A percentile compares a stretch with the other conserved stretches of the same genome.
Conservation (phyloP, 192 early-diverging fungal species). For the Coemansia sp. region DNA sequence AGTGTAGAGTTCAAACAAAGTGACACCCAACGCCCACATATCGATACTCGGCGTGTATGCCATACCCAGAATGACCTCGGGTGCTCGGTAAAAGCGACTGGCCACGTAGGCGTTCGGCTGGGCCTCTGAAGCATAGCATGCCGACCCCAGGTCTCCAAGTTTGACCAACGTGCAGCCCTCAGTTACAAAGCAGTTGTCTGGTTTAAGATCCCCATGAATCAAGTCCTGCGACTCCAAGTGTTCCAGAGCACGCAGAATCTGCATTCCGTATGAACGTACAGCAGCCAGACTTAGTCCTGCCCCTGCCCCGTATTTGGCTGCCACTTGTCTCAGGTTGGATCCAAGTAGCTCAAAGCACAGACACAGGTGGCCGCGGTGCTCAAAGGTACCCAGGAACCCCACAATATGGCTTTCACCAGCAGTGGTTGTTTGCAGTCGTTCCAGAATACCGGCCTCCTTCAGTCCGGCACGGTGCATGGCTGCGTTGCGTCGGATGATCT, state of each 20-base stretch:
- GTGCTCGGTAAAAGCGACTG: conserved; percentile 92
- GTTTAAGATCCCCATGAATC: conserved; percentile 96
- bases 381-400: conserved; percentile 78
- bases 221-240: conserved; percentile 78
- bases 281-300: conserved; percentile 91
- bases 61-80: conserved; percentile 92
- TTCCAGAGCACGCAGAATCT: conserved; percentile 82
- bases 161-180: conserved; percentile 77
- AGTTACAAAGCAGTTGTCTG: conserved; percentile 93
- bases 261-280: conserved; percentile 86
- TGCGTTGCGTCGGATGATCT: conserved; percentile 94
- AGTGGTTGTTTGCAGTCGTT: conserved; percentile 83
- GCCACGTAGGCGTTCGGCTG: conserved; percentile 97
- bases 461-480: conserved; percentile 84
- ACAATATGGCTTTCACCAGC: conserved; percentile 87
- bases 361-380: conserved; percentile 87
- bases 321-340: conserved; percentile 88
- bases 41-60: conserved; percentile 86
- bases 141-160: conserved; percentile 92
- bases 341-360: conserved; percentile 91
- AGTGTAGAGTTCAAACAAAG: conserved; percentile 93
- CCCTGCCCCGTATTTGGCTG: conserved; percentile 94
- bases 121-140: conserved; percentile 81
- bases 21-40: conserved; percentile 94
- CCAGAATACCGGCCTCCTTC: conserved; percentile 87